These are phyloP conservation scores for Phytomonas sp. DNA, from an alignment of 208 protist species.

Conservation along the genomic window DNA sequence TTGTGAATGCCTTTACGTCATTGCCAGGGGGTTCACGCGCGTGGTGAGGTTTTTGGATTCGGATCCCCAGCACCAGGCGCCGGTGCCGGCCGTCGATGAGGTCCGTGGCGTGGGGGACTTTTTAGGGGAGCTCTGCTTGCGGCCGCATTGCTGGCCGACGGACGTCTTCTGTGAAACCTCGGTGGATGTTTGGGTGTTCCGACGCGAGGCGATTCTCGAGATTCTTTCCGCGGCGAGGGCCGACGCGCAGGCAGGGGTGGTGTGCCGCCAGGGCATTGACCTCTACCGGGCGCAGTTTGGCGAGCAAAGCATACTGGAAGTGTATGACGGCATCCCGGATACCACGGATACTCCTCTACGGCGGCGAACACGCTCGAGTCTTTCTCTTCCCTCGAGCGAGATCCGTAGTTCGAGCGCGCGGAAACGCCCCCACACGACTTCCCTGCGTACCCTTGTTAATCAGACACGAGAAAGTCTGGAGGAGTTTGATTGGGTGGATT, in stretches of 20 bases:
- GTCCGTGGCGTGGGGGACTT: slow-evolving; percentile 46
- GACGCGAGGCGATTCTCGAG: slow-evolving; percentile 26
- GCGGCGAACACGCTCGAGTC: not conserved
- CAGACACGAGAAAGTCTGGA: not conserved
- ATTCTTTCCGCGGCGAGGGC: slow-evolving; percentile 38
- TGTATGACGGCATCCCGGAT: not conserved
- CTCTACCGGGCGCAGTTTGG: slow-evolving; percentile 65
- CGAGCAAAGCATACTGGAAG: slow-evolving; percentile 5
- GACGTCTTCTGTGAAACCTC: slow-evolving; percentile 53
- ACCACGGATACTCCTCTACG: not conserved
- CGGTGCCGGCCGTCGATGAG: slow-evolving; percentile 13
- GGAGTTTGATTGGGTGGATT: not conserved
- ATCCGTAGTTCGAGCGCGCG: not conserved
- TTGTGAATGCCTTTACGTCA: slow-evolving; percentile 62
- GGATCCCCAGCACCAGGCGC: not conserved
- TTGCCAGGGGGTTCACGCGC: slow-evolving; percentile 56
- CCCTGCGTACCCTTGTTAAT: not conserved
- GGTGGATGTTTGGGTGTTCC: slow-evolving; percentile 67
- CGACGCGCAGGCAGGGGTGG: slow-evolving; percentile 58
- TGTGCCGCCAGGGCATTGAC: slow-evolving; percentile 69
- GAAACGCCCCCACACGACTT: not conserved
- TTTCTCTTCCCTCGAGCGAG: not conserved
- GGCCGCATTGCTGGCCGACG: slow-evolving; percentile 59
- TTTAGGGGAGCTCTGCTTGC: slow-evolving; percentile 73
- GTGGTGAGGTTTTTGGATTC: slow-evolving; percentile 18